Percentiles rank a stretch among this genome's conserved stretches.
phyloP scores from a whole-genome alignment of 1,284 basidiomycete genomes.

The Vanrija pseudolonga region DNA sequence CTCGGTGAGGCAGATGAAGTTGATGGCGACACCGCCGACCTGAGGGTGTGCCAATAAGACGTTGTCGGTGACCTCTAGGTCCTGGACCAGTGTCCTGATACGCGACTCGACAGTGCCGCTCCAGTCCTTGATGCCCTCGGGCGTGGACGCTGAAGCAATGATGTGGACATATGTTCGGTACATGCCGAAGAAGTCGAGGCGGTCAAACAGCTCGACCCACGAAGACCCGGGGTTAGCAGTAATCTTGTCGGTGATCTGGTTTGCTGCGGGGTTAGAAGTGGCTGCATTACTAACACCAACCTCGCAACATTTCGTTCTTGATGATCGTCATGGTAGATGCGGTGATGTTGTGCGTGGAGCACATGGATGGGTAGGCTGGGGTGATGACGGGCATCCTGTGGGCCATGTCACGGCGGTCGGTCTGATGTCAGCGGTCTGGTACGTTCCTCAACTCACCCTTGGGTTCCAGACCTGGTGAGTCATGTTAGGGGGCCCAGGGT shows the following conservation, averaged over 20 bases:
- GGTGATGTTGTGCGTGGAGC: constrained; percentile 96
- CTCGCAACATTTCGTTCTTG: constrained; percentile 92
- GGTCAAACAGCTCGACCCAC: constrained; percentile 89
- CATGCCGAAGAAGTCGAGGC: constrained; percentile 95
- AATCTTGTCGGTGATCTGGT: constrained; percentile 89
- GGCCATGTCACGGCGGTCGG: constrained; percentile 86
- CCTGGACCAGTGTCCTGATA: constrained; percentile 93
- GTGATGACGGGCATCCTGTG: constrained; percentile 99
- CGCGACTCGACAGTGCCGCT: constrained; percentile 95
- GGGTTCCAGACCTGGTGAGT: constrained; percentile 98
- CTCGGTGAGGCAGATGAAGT: constrained; percentile 74
- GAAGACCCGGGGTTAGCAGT: constrained; percentile 62
- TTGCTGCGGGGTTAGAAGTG: constrained; percentile 54
- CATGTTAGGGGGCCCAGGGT: constrained; percentile 74
- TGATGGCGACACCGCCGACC: constrained; percentile 88
- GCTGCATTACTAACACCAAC: constrained; percentile 47
- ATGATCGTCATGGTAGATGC: constrained; percentile 94
- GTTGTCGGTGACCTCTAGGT: constrained; percentile 91
- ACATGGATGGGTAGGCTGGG: constrained; percentile 99
- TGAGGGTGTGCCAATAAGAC: constrained; percentile 91
- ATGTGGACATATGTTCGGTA: constrained; percentile 99
- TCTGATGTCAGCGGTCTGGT: constrained; percentile 50
- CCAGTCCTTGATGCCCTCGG: constrained; percentile 93
- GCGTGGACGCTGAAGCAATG: constrained; percentile 78
- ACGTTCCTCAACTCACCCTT: constrained; percentile 57